These are phyloP conservation scores for Pelargonium fulgidum DNA, from an alignment of 441 rosid species.

Conservation along the genomic window DNA sequence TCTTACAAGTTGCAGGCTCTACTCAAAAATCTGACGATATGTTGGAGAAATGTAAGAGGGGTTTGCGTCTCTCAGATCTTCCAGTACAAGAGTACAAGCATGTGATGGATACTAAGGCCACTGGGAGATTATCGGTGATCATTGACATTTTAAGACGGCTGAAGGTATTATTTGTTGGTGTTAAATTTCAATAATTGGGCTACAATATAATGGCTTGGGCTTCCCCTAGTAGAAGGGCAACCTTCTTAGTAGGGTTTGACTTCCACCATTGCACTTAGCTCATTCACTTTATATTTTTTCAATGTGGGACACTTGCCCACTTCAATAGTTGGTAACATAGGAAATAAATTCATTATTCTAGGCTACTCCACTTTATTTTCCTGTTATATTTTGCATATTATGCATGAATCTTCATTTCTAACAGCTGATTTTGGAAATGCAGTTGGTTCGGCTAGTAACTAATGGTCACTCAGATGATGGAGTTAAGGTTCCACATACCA, in stretches of 20 bases:
- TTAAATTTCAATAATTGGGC: too few species aligned
- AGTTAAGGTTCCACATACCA: constrained; percentile 44
- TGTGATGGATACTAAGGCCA: constrained; percentile 78
- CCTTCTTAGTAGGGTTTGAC: too few species aligned
- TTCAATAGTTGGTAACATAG: neutral
- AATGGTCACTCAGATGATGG: constrained; percentile 46
- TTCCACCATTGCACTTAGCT: too few species aligned
- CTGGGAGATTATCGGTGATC: constrained; percentile 70
- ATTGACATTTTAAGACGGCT: constrained; percentile 76
- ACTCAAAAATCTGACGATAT: constrained; percentile 56
- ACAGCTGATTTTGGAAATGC: constrained; percentile 5
- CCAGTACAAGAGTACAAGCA: constrained; percentile 57
- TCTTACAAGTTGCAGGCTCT: constrained; percentile 82
- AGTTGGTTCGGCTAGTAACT: constrained; percentile 79
- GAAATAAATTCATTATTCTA: constrained; percentile 3
- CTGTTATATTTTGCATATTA: neutral
- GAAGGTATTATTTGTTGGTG: constrained; percentile 69
- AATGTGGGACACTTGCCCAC: too few species aligned
- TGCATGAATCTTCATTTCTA: neutral
- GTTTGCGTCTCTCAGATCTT: constrained; percentile 68
- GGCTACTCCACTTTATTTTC: too few species aligned
- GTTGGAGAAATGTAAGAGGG: constrained; percentile 72
- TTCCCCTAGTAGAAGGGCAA: too few species aligned
- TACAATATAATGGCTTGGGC: too few species aligned
- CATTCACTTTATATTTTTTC: too few species aligned